Percentiles rank a stretch among this genome's conserved stretches.
These are phyloP conservation scores for Neurospora sublineolata DNA, from an alignment of 495 filamentous ascomycete species.

Conservation along the genomic window DNA sequence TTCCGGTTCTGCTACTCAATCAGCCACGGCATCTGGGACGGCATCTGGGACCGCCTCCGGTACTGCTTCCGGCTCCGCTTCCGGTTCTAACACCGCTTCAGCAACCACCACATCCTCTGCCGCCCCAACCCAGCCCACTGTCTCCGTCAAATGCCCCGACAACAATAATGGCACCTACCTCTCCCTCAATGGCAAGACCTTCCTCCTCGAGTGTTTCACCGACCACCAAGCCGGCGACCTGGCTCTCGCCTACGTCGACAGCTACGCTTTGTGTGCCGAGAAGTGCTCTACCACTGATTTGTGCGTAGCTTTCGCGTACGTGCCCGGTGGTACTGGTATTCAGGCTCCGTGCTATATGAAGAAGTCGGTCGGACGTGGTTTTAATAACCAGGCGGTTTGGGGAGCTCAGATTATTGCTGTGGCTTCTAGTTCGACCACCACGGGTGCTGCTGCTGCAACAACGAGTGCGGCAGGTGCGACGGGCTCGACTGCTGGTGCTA, in stretches of 20 bases:
- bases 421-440: background rate
- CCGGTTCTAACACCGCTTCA: background rate
- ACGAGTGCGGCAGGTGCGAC: background rate
- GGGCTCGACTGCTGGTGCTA: background rate
- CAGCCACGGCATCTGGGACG: background rate
- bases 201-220: slow-evolving; percentile 8
- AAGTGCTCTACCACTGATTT: slow-evolving; percentile 1
- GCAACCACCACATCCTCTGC: background rate
- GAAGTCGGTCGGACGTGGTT: slow-evolving; percentile 1
- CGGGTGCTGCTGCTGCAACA: background rate
- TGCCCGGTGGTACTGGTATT: background rate
- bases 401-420: slow-evolving; percentile 3
- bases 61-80: background rate
- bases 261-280: slow-evolving; percentile 4
- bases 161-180: background rate
- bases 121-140: background rate
- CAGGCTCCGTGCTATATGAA: slow-evolving; percentile 8
- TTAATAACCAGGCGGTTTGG: slow-evolving; percentile 5
- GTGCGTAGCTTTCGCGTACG: slow-evolving; percentile 7
- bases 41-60: background rate
- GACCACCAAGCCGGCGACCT: slow-evolving; percentile 4
- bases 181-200: slow-evolving; percentile 3
- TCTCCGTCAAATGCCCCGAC: slow-evolving; percentile 4
- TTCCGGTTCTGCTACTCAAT: slow-evolving; percentile 6
- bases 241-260: background rate